A percentile compares a stretch with the other conserved stretches of the same genome.
Conservation (phyloP, 2,329 filamentous ascomycete species). For the Xylariaceae sp. region DNA sequence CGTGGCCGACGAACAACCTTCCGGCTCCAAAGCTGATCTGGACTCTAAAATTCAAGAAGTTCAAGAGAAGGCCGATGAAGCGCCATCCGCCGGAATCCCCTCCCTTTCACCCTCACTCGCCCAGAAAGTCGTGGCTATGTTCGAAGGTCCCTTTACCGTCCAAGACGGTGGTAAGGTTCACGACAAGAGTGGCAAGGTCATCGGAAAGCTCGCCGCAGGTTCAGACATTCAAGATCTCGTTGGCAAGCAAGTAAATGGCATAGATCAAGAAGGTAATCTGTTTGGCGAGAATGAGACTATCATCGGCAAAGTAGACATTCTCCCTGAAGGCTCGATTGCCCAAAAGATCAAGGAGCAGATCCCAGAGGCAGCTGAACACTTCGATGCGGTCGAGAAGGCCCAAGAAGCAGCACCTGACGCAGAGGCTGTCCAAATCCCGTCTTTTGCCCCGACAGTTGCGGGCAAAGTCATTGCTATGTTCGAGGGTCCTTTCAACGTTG, state of each 20-base stretch:
- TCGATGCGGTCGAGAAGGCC: slow-evolving; percentile 40
- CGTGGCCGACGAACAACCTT: not conserved
- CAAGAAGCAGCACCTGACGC: slow-evolving; percentile 10
- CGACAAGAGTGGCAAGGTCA: slow-evolving; percentile 53
- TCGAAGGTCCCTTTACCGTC: slow-evolving; percentile 45
- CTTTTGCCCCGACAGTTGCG: slow-evolving; percentile 30
- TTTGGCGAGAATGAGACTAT: slow-evolving; percentile 61
- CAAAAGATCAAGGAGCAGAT: slow-evolving; percentile 28
- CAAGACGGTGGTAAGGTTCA: slow-evolving; percentile 55
- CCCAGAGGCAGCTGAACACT: slow-evolving; percentile 32
- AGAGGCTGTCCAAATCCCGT: slow-evolving; percentile 26
- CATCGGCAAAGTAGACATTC: slow-evolving; percentile 56
- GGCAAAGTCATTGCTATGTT: slow-evolving; percentile 32
- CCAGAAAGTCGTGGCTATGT: slow-evolving; percentile 42
- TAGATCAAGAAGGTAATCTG: slow-evolving; percentile 61
- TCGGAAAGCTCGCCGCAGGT: slow-evolving; percentile 40
- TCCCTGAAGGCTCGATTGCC: slow-evolving; percentile 40
- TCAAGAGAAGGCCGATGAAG: slow-evolving; percentile 11
- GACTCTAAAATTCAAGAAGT: slow-evolving; percentile 19
- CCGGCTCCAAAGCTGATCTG: slow-evolving; percentile 9
- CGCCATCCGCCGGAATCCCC: slow-evolving; percentile 33
- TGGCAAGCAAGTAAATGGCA: slow-evolving; percentile 62
- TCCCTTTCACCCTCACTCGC: slow-evolving; percentile 39
- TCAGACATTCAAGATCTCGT: slow-evolving; percentile 38
- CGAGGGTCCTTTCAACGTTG: slow-evolving; percentile 38